These are phyloP conservation scores for Pouteria glomerata DNA, from an alignment of 148 eudicot genomes.

Conservation along the genomic window DNA sequence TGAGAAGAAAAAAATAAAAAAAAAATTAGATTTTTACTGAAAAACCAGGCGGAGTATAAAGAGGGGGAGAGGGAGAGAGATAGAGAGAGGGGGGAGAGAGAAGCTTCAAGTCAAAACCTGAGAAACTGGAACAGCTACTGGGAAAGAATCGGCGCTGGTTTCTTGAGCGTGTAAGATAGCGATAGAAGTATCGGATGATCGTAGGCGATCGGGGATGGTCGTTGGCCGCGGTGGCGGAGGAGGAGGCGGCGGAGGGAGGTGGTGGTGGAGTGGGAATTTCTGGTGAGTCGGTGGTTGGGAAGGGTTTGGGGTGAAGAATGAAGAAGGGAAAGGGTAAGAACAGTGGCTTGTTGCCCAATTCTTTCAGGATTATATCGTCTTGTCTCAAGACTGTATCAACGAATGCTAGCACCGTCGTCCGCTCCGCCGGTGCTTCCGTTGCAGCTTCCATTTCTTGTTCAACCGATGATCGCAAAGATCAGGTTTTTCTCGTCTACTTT, in stretches of 20 bases:
- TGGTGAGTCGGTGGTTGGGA: conserved; percentile 4
- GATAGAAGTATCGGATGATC: conserved; percentile 18
- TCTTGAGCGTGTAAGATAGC: neutral
- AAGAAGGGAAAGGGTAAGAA: conserved; percentile 22
- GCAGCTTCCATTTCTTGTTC: conserved; percentile 29
- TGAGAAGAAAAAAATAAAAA: neutral
- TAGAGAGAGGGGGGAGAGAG: neutral
- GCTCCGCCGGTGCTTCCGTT: conserved; percentile 29
- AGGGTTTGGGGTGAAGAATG: conserved; percentile 5
- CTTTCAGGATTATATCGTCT: conserved; percentile 32
- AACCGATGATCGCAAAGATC: conserved; percentile 31
- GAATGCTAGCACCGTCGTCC: conserved; percentile 30
- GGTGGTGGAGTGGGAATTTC: neutral
- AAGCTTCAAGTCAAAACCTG: conserved; percentile 11
- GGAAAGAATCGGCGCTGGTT: neutral
- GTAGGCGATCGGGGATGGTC: conserved; percentile 11
- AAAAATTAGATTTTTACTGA: neutral
- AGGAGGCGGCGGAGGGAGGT: conserved; percentile 10
- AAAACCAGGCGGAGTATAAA: conserved; percentile 6
- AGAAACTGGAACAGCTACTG: neutral
- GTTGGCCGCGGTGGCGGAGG: conserved; percentile 17
- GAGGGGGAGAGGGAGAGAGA: neutral
- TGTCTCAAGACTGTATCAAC: conserved; percentile 34
- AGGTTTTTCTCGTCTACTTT: conserved; percentile 16
- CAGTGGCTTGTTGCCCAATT: conserved; percentile 32